Percentiles rank a stretch among this genome's conserved stretches.
phyloP scores from a whole-genome alignment of 176 grass and related monocot species.

The Raddia guianensis region DNA sequence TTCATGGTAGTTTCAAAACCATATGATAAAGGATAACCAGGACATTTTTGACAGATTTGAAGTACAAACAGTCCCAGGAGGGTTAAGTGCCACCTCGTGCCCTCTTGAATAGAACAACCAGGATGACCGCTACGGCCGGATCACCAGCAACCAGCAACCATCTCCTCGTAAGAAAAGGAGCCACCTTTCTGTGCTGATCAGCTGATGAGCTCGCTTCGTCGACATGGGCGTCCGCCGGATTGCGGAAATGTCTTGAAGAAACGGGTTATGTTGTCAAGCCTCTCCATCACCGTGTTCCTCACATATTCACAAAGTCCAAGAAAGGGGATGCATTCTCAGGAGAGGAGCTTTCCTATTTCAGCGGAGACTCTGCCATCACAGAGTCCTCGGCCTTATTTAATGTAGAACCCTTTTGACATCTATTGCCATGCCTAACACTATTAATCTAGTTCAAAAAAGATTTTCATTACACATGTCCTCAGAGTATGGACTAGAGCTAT shows the following conservation, averaged over 20 bases:
- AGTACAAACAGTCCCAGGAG: not conserved
- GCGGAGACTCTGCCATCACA: not conserved
- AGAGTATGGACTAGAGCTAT: constrained; percentile 50
- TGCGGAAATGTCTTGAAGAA: constrained; percentile 72
- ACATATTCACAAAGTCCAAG: constrained; percentile 50
- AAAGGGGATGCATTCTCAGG: constrained; percentile 35
- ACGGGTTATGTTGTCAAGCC: constrained; percentile 52
- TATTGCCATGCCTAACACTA: too few relatives aligned
- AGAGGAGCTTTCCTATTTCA: constrained; percentile 31
- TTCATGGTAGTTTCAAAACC: not conserved
- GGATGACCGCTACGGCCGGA: constrained; percentile 56
- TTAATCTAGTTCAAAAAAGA: too few relatives aligned
- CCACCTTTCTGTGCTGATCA: constrained; percentile 1
- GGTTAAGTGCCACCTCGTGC: constrained; percentile 29
- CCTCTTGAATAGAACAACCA: constrained; percentile 78
- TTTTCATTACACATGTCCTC: too few relatives aligned
- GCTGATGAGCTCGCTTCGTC: constrained; percentile 14
- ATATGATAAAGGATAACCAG: not conserved
- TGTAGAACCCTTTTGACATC: too few relatives aligned
- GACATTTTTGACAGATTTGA: constrained; percentile 53
- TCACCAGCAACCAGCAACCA: constrained; percentile 41
- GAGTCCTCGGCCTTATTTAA: constrained; percentile 13
- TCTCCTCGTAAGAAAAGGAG: constrained; percentile 9
- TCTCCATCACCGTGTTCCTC: constrained; percentile 52
- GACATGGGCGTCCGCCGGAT: not conserved